These are phyloP conservation scores for Chrysanthemum makinoi DNA, from an alignment of 129 eudicot genomes.

Conservation along the genomic window DNA sequence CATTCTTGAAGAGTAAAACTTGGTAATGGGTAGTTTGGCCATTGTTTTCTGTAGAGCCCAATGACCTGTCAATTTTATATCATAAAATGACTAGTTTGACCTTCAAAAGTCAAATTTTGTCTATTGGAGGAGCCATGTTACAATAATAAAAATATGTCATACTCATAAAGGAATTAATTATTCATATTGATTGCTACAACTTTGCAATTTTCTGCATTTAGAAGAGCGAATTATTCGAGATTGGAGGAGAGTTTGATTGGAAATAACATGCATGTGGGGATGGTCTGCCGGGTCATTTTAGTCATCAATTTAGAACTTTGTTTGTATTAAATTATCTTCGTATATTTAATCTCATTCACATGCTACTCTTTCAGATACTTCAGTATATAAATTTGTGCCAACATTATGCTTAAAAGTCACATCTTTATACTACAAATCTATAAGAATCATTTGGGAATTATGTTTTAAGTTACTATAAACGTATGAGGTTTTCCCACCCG, in stretches of 20 bases:
- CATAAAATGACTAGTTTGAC: conserved; percentile 23
- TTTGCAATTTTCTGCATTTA: conserved; percentile 10
- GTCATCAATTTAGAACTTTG: conserved; percentile 33
- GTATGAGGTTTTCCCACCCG: no score
- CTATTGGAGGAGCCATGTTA: conserved; percentile 20
- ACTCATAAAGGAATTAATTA: conserved; percentile 10
- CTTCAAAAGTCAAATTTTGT: conserved; percentile 34
- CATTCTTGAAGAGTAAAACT: conserved; percentile 27
- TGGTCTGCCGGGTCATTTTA: conserved; percentile 25
- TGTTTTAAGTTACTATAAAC: background rate
- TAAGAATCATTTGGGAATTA: background rate
- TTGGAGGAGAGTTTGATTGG: conserved; percentile 26
- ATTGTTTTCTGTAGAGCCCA: conserved; percentile 9
- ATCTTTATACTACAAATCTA: background rate
- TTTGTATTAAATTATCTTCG: conserved; percentile 26
- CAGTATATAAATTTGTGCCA: conserved; percentile 6
- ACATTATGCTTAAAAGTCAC: conserved; percentile 14
- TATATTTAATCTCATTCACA: conserved; percentile 35
- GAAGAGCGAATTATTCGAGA: conserved; percentile 21
- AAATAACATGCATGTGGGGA: conserved; percentile 33
- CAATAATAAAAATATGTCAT: conserved; percentile 23
- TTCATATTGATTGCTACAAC: conserved; percentile 17
- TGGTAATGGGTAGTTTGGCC: conserved; percentile 17
- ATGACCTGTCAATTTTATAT: conserved; percentile 22
- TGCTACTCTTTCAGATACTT: conserved; percentile 9